phyloP scores from a whole-genome alignment of 1,139 yeast species.

The Saccharomycopsis hybrid region DNA sequence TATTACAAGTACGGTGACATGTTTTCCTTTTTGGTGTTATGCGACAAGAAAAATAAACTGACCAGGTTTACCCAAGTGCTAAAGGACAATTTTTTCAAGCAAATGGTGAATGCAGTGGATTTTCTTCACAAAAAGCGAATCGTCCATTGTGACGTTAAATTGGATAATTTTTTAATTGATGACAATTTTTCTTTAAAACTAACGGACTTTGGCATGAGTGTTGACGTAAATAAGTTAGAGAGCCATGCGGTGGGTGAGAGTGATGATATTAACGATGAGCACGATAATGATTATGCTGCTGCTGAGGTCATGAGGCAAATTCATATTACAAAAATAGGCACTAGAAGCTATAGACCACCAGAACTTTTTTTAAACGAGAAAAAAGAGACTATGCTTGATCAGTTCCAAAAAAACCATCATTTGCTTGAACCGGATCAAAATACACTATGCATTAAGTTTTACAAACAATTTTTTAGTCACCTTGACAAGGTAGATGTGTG shows the following conservation, averaged over 20 bases:
- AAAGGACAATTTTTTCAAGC: slow-evolving; percentile 18
- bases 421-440: background rate
- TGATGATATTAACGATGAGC: background rate
- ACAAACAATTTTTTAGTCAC: background rate
- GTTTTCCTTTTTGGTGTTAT: slow-evolving; percentile 11
- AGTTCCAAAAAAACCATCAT: background rate
- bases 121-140: slow-evolving; percentile 67
- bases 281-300: background rate
- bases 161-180: slow-evolving; percentile 74
- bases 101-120: slow-evolving; percentile 43
- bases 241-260: too few relatives aligned
- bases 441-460: slow-evolving; percentile 2
- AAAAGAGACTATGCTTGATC: slow-evolving; percentile 1
- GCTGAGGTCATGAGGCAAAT: background rate
- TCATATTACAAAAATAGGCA: slow-evolving; percentile 16
- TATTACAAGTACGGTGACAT: slow-evolving; percentile 19
- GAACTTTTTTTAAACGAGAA: slow-evolving; percentile 16
- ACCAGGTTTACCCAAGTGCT: slow-evolving; percentile 2
- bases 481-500: slow-evolving; percentile 15
- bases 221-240: slow-evolving; percentile 6
- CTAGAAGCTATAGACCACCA: slow-evolving; percentile 20
- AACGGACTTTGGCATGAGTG: slow-evolving; percentile 67
- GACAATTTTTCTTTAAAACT: slow-evolving; percentile 67
- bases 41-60: slow-evolving; percentile 2
- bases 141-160: slow-evolving; percentile 75